Evolutionary conservation across 331 rosid species (phyloP), one percentile per base, ranked within the genome.

Genomic region (Rhamnella rubrinervis): DNA sequence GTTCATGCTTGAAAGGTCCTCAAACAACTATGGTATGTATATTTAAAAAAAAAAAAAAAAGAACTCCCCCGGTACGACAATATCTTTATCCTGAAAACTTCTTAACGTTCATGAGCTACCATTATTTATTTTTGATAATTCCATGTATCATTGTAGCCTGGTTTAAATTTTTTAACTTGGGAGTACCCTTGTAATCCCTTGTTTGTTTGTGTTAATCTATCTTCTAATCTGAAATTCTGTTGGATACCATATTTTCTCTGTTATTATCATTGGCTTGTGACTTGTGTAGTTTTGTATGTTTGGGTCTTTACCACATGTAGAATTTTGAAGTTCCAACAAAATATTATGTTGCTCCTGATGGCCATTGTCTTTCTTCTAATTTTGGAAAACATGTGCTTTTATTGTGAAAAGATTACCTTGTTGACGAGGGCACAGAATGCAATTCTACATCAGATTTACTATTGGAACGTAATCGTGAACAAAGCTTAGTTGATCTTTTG

Each of bases 391-490:
- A 23, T 55, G 77, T 38, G 73, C n/a, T 60, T 67, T 61, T 73
- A 41, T 52, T 61, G 82, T 76, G 65, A 67, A 82, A 88, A 95
- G 99, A 91, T 82, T 91, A 95, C 81, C 99, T 95, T 50, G 99
- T 95, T 58, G 99, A 95, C 17, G 99, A 95, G 86, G 96, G 97
- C 67, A 86, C 97, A 21, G 98, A 95, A 68, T 87, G 96, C 90
- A 95, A 91, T 78, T 74, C 92, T 71, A 87, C 99, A 8, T 89
- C 97, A 76, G 99, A 95, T 81, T 81, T 95, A 68, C 87, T 91
- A 11, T 59, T 83, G 80, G 99, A 95, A 77, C 99, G 95, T 67
- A 84, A 84, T 77, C 92, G 95, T 68, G 99, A 95, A 74, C 89
- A 87, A 80, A 83, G 88, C 75, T 66, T 91, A 52, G 86, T 95